Base-by-base conservation (phyloP, 495 filamentous ascomycete genomes). In the Bathelium albidoporum region DNA sequence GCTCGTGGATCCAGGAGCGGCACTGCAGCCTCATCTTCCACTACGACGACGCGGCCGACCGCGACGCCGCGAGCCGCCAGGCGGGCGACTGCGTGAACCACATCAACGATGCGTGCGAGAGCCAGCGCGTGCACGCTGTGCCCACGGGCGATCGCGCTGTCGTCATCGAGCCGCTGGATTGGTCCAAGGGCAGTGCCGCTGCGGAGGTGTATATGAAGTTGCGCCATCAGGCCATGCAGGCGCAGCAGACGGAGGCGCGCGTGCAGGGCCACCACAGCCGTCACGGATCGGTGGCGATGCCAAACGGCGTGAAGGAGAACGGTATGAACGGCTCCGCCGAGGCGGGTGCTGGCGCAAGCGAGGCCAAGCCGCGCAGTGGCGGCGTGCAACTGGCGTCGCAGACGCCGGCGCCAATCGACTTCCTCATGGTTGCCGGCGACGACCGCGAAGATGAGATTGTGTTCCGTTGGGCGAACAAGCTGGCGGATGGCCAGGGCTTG, bases 371-470 rank as follows among this genome's bases (percentile, higher is more conserved):
- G 5, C 16, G 22, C 5, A 16, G 14, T 5, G 20, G 9, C 20
- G 49, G 49, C 24, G 49, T 55, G 22, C 12, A 20, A 16, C 49
- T 55, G 11, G 49, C 24, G 5, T 55, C 49, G n/a, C 49, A 55
- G 49, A 55, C 49, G 24, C 49, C 49, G 20, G 49, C 49, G 16
- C 49, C 49, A 7, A 55, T 58, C 12, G 60, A 95, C 69, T 96
- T 96, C 74, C 73, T 97, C 45, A 82, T 96, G 73, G 89, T 94
- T 9, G 80, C 89, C 53, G 92, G 92, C 41, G 90, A 96, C 70
- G 88, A 89, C 49, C 88, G 92, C 7, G 92, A 96, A 63, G 92
- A 97, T 68, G 92, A 96, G 71, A 86, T 89, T 55, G 86, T 95
- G 26, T 97, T 92, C 78, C 88, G 86, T 36, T 97, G 92, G 92